Evolutionary conservation across 306 rosid genomes (phyloP), one percentile per base, ranked within the genome.

Genomic region (Casuarina equisetifolia): DNA sequence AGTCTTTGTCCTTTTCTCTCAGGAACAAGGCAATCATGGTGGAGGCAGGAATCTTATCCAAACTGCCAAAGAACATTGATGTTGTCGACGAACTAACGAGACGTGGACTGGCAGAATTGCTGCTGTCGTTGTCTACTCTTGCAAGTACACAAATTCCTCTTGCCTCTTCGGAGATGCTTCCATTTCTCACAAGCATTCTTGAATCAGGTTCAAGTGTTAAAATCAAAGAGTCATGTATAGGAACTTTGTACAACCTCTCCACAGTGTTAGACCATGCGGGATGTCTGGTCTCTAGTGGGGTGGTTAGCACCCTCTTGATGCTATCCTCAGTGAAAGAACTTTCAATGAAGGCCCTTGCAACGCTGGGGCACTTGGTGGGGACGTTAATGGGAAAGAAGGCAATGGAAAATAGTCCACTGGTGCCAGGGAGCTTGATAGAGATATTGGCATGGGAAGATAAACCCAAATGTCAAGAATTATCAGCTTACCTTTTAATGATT

Each of bases 21-120:
- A 94, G 98, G 91, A 91, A 89, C 90, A 94, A 92, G 82, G 90
- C 96, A 70, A 82, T 91, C 76, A 89, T 89, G 82, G 88, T 92
- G 86, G 97, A 88, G 83, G 94, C 94, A 79, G 96, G 94, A 84
- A 82, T 94, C 77, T 78, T 94, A 45, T 85, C 88, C 79, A 88
- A 86, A 70, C 81, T 94, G 66, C 94, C 96, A 35, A 89, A 81
- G 63, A 84, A 77, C 74, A 63, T 89, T 66, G 90, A 82, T 72
- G 76, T 45, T 78, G 49, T 85, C 52, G 93, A 95, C 80, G 93
- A 88, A 62, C 59, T 88, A 74, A 86, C 92, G 73, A 91, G 61
- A 44, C 80, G 67, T 78, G 90, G 80, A 74, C 83, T 84, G 69
- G 82, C 91, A 38, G 93, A 90, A 43, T 73, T 95, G 74, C 85